Base-by-base conservation (phyloP, 495 filamentous ascomycete genomes). In the Cercophora samala region DNA sequence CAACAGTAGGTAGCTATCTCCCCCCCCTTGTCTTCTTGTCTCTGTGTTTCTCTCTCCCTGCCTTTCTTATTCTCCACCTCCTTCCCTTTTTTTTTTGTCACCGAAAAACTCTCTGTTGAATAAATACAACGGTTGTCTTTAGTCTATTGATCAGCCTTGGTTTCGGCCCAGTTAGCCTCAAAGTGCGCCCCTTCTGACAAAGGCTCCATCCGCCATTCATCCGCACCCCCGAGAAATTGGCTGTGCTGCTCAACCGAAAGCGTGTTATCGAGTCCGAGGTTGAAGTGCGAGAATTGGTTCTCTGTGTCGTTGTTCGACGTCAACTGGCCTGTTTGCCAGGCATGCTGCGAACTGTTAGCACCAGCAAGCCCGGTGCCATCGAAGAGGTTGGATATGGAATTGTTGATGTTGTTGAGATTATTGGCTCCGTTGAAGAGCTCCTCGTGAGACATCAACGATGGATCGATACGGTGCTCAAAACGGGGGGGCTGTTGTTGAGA, bases 181-280 rank as follows among this genome's bases (percentile, higher is more conserved):
- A 74, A 73, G 26, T 74, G 70, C 21, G 63, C 63, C 15, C 54
- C 53, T 3, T 75, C 74, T n/a, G 66, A 42, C 22, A 80, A 69
- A 5, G 71, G 64, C 32, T 81, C 75, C 42, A 77, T 67, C 37
- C 78, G 72, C 68, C 75, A 77, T 2, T 75, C 73, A 17, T 69
- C 70, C 8, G 70, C 63, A 3, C 68, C 69, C 18, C 60, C 51
- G 51, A 76, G 61, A 42, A 59, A 69, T 37, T 72, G 67, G 13
- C 63, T 19, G 17, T 71, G 66, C 63, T 73, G 71, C 60, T 72
- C 73, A 5, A 71, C 58, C 11, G 69, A 69, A 58, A 75, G 59
- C 13, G 72, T 72, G 60, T 74, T 71, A 22, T 72, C 66, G 1
- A 73, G 64, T 6, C 71, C 71, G 26, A 70, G n/a, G 37, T 58